Evolutionary conservation across 352 stramenopile species (phyloP).

Genomic region (Globisporangium cylindrosporum): DNA sequence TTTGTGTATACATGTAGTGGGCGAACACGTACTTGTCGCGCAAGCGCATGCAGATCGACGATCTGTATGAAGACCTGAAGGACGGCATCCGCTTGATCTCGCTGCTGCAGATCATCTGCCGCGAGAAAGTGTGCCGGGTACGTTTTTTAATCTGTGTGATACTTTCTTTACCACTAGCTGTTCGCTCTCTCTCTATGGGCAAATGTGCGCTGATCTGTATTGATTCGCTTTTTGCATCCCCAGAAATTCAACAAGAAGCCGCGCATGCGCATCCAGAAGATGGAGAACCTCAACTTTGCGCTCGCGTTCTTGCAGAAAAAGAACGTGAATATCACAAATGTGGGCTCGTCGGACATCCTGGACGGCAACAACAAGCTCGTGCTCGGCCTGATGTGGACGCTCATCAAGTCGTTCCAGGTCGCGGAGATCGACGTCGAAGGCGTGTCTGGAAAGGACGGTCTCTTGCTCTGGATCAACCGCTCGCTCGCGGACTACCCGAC

Average conservation of each 20-base stretch:
- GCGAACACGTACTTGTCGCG: conserved; percentile 88
- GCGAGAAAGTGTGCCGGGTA: conserved; percentile 85
- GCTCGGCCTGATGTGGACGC: conserved; percentile 90
- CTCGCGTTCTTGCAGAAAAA: conserved; percentile 89
- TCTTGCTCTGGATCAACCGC: conserved; percentile 89
- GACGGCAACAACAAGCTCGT: conserved; percentile 91
- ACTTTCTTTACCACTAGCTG: not conserved
- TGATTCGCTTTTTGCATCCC: not conserved
- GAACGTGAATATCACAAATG: conserved; percentile 89
- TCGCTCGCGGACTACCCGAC: conserved; percentile 83
- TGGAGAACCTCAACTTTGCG: conserved; percentile 91
- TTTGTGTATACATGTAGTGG: conserved; percentile 44
- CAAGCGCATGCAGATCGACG: conserved; percentile 87
- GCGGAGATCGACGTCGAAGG: conserved; percentile 85
- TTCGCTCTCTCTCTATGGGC: not conserved
- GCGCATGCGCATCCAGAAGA: conserved; percentile 92
- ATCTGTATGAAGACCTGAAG: conserved; percentile 87
- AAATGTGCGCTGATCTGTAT: not conserved
- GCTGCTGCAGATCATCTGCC: conserved; percentile 87
- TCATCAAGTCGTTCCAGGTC: conserved; percentile 90
- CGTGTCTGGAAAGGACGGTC: conserved; percentile 88
- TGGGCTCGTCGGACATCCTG: conserved; percentile 90
- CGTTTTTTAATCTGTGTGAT: conserved; percentile 13
- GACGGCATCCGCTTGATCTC: conserved; percentile 86
- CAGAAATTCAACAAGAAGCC: conserved; percentile 92